Evolutionary conservation across 495 filamentous ascomycete genomes (phyloP), one percentile per base, ranked within the genome.

Genomic region (Penicillium mononematosum): DNA sequence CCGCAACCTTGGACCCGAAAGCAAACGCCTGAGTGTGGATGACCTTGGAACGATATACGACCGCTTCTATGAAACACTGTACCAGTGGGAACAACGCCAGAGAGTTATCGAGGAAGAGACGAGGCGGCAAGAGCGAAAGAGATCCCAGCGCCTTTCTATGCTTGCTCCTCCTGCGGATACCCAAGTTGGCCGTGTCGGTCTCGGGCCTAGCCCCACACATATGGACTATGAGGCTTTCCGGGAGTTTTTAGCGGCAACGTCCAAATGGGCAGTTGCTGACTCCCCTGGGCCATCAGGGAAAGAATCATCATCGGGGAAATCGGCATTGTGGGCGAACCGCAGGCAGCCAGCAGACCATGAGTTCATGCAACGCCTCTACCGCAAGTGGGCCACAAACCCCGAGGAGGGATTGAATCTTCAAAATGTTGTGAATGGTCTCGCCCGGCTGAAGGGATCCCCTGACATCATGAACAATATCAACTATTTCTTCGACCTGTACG

Each of bases 151-250:
- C 65, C 59, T 68, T 17, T 79, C 76, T 1, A 64, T 74, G 14
- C 65, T 76, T 25, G 76, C 72, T 0, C 75, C 75, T 11, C 69
- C 77, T 1, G 64, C 69, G 0, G 71, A 75, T 45, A 62, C 56
- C 14, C 71, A 78, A 58, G 65, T 88, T 63, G 94, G 93, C 2
- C 83, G 94, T 27, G 91, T 98, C 17, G 93, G 90, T 11, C 76
- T 96, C 1, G 94, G 94, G 0, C 91, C 92, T 12, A 96, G 90
- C 66, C 78, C 83, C 4, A 93, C 90, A 11, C 73, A 91, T 56
- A 98, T 98, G 94, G 91, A 97, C 66, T 98, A 98, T 68, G 88
- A 94, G 71, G 91, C 88, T 11, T 98, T 97, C 72, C 80, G 93
- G 49, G 91, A 98, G 55, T 96, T 98, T 61, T 78, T 98, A 11